Conservation (phyloP, 352 stramenopile species). For the Hyaloperonospora arabidopsidis region DNA sequence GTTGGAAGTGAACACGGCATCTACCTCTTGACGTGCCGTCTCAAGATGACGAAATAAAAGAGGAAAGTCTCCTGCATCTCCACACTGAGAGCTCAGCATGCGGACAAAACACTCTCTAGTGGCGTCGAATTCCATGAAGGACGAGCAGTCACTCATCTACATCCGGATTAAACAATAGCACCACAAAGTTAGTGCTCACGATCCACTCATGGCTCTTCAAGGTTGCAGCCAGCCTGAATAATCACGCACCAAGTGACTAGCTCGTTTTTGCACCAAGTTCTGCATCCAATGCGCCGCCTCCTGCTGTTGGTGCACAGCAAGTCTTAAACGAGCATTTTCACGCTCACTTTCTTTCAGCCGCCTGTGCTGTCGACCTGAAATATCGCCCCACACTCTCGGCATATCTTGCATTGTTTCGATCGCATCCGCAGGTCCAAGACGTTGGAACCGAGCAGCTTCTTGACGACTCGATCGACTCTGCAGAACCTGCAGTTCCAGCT, state of each 20-base stretch:
- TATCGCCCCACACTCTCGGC: slow-evolving; percentile 26
- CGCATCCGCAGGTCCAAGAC: slow-evolving; percentile 3
- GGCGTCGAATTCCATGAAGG: slow-evolving; percentile 19
- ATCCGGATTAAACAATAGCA: slow-evolving; percentile 7
- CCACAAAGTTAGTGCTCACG: slow-evolving; percentile 1
- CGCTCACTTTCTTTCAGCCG: slow-evolving; percentile 29
- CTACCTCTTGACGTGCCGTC: slow-evolving; percentile 22
- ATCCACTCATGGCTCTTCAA: neutral
- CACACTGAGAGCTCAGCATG: slow-evolving; percentile 14
- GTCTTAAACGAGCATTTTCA: slow-evolving; percentile 37
- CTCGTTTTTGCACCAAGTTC: slow-evolving; percentile 22
- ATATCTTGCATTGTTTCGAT: slow-evolving; percentile 11
- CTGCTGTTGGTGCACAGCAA: slow-evolving; percentile 33
- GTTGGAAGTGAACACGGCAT: slow-evolving; percentile 28
- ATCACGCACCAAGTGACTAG: slow-evolving; percentile 17
- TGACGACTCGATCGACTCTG: slow-evolving; percentile 19
- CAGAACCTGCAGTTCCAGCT: slow-evolving; percentile 46
- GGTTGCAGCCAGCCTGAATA: neutral
- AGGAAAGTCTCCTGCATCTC: slow-evolving; percentile 22
- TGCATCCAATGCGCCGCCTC: slow-evolving; percentile 17
- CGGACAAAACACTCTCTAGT: slow-evolving; percentile 16
- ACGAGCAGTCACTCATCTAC: slow-evolving; percentile 21
- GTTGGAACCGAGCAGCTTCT: slow-evolving; percentile 3
- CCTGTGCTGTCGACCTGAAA: slow-evolving; percentile 27
- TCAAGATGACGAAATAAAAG: slow-evolving; percentile 28